A percentile compares a stretch with the other conserved stretches of the same genome.
These are phyloP conservation scores for Cercophora samala DNA, from an alignment of 495 filamentous ascomycete species.

Conservation along the genomic window DNA sequence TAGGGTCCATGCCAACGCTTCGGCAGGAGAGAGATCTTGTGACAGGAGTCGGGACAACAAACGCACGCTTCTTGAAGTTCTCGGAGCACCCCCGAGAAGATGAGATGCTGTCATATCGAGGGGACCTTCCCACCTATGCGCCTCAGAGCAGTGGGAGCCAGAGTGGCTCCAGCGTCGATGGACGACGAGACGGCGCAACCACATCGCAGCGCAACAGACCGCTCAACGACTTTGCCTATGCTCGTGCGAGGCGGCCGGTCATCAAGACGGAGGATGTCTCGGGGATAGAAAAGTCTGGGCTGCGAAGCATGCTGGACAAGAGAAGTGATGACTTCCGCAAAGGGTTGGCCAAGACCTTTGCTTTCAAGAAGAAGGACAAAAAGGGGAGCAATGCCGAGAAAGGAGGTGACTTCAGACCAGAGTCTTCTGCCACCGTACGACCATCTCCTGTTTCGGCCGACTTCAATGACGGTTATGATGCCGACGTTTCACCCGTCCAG, in stretches of 20 bases:
- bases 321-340: constrained; percentile 52
- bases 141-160: constrained; percentile 40
- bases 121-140: constrained; percentile 25
- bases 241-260: constrained; percentile 42
- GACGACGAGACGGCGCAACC: constrained; percentile 27
- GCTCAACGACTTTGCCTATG: constrained; percentile 45
- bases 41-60: constrained; percentile 41
- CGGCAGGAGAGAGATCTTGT: constrained; percentile 23
- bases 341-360: constrained; percentile 46
- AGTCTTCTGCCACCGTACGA: constrained; percentile 39
- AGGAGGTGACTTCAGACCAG: constrained; percentile 27
- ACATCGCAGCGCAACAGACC: constrained; percentile 26
- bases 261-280: constrained; percentile 47
- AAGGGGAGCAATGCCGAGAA: constrained; percentile 28
- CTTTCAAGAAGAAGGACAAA: constrained; percentile 46
- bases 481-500: constrained; percentile 24
- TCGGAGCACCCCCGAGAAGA: constrained; percentile 37
- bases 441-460: constrained; percentile 23
- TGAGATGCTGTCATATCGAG: constrained; percentile 26
- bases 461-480: constrained; percentile 26
- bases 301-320: constrained; percentile 50
- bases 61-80: constrained; percentile 43
- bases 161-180: constrained; percentile 39
- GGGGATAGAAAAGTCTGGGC: constrained; percentile 51
- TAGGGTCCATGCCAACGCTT: constrained; percentile 25